Conservation (phyloP, 164 flowering plant species). For the Sextonia rubra region DNA sequence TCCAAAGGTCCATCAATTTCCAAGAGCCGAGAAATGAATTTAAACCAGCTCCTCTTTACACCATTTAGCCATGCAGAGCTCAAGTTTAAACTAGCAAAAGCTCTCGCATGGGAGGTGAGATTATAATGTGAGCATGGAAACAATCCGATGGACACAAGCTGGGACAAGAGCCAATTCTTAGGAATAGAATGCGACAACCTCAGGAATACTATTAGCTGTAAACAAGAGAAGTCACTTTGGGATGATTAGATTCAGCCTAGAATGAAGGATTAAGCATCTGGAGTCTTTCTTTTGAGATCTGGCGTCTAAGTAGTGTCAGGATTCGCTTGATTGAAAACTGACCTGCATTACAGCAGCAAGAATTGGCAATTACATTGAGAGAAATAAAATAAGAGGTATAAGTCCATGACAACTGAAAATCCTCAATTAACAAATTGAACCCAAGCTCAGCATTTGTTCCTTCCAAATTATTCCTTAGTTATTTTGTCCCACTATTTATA, state of each 20-base stretch:
- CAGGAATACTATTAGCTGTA: neutral
- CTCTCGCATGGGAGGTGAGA: neutral
- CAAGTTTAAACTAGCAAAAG: neutral
- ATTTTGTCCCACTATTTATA: too few relatives aligned
- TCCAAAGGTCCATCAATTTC: too few relatives aligned
- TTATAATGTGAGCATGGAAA: neutral
- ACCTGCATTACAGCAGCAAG: conserved; percentile 41
- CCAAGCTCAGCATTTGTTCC: too few relatives aligned
- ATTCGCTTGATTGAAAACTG: conserved; percentile 66
- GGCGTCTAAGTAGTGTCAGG: conserved; percentile 33
- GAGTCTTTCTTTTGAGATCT: conserved; percentile 55
- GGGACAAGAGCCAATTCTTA: neutral
- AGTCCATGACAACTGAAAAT: too few relatives aligned
- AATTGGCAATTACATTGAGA: neutral
- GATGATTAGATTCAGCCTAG: neutral
- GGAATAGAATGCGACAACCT: neutral
- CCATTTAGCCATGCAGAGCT: neutral
- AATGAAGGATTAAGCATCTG: conserved; percentile 22
- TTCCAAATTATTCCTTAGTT: too few relatives aligned
- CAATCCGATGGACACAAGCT: neutral
- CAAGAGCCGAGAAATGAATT: neutral
- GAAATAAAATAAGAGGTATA: neutral
- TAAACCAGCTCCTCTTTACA: neutral
- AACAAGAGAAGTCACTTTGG: neutral
- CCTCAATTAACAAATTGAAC: too few relatives aligned